Percentiles rank a stretch among this genome's conserved stretches.
Conservation (phyloP, 345 rosid species). For the Populus euphratica region DNA sequence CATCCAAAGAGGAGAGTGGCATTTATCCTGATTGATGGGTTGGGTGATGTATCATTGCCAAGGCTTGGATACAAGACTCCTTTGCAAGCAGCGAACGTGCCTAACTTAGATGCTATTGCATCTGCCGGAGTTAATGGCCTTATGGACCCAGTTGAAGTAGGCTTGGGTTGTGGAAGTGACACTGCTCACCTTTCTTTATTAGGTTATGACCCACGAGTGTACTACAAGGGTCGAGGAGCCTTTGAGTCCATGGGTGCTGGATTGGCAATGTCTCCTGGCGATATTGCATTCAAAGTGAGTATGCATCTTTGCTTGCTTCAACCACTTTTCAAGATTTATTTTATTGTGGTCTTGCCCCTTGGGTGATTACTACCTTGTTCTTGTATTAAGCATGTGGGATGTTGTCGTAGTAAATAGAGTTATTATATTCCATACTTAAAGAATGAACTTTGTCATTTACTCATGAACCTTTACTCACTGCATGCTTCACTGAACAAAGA, state of each 20-base stretch:
- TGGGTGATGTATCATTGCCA: constrained; percentile 89
- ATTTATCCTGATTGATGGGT: constrained; percentile 81
- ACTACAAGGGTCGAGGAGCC: constrained; percentile 90
- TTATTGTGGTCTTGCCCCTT: not conserved
- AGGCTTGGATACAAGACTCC: constrained; percentile 73
- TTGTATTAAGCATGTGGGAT: not conserved
- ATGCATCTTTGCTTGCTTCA: not conserved
- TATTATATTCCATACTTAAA: not conserved
- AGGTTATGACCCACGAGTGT: constrained; percentile 90
- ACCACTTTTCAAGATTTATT: not conserved
- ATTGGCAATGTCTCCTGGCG: constrained; percentile 94
- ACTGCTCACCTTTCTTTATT: constrained; percentile 93
- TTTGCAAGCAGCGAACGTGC: constrained; percentile 66
- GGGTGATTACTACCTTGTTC: not conserved
- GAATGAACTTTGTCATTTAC: not conserved
- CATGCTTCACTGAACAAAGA: not conserved
- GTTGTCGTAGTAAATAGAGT: not conserved
- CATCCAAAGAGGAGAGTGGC: constrained; percentile 70
- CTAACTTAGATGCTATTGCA: constrained; percentile 79
- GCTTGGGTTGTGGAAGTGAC: constrained; percentile 98
- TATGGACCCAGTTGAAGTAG: constrained; percentile 99
- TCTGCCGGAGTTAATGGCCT: constrained; percentile 89
- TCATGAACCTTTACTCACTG: not conserved
- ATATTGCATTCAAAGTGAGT: constrained; percentile 79
- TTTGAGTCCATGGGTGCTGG: constrained; percentile 99